Percentiles rank a stretch among this genome's conserved stretches.
Conservation (phyloP, 1,284 basidiomycete species). For the Cryptococcus deneoformans region DNA sequence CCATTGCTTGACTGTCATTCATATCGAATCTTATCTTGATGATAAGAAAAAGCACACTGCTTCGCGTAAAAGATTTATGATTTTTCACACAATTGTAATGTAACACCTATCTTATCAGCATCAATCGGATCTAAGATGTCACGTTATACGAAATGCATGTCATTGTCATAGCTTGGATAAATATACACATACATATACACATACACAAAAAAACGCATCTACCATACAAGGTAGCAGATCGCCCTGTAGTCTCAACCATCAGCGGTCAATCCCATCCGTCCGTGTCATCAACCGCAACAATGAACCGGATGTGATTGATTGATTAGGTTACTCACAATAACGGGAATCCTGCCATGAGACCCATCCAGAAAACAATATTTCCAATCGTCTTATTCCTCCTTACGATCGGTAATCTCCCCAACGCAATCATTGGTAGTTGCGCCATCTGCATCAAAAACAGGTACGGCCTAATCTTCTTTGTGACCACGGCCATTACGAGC, state of each 20-base stretch:
- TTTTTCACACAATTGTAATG: background rate
- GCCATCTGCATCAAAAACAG: constrained; percentile 58
- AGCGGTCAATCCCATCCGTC: background rate
- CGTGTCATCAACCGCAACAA: background rate
- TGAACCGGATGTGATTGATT: too few species aligned
- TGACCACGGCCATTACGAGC: constrained; percentile 95
- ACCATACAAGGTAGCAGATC: constrained; percentile 21
- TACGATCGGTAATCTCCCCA: constrained; percentile 72
- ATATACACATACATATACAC: background rate
- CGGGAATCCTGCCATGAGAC: constrained; percentile 78
- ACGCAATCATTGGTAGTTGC: constrained; percentile 86
- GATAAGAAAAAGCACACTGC: too few species aligned
- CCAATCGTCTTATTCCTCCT: constrained; percentile 71
- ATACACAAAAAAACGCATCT: background rate
- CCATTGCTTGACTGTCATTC: background rate
- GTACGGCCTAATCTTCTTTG: constrained; percentile 69
- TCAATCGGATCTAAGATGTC: background rate
- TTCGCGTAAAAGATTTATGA: background rate
- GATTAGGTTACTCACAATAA: constrained; percentile 66
- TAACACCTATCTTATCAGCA: background rate
- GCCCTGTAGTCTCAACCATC: constrained; percentile 3
- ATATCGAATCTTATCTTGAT: background rate
- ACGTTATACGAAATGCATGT: background rate
- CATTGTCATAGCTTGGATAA: background rate
- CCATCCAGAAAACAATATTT: constrained; percentile 86